These are phyloP conservation scores for Fremontodendron californicum DNA, from an alignment of 345 rosid species.

Conservation along the genomic window DNA sequence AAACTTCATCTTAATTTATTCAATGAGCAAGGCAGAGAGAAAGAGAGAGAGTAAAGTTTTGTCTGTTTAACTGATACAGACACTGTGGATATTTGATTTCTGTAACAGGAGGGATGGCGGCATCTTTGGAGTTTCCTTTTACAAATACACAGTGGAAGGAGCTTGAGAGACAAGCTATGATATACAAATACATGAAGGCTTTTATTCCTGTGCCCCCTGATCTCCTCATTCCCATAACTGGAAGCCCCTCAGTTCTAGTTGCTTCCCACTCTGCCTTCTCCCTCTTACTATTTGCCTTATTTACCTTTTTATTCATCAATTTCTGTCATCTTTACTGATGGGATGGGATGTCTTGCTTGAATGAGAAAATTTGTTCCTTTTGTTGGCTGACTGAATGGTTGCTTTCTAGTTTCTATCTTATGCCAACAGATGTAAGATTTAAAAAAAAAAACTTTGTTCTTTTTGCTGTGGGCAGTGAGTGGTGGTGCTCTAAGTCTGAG, in stretches of 20 bases:
- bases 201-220: no score
- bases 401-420: background rate
- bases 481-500: conserved; percentile 27
- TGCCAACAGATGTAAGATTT: conserved; percentile 6
- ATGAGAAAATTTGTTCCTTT: background rate
- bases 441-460: background rate
- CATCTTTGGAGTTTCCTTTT: conserved; percentile 48
- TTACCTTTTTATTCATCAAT: background rate
- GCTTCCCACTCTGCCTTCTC: conserved; percentile 25
- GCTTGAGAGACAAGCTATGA: no score
- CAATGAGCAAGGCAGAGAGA: no score
- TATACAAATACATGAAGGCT: no score
- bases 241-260: no score
- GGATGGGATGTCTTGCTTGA: background rate
- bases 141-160: no score
- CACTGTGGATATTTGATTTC: background rate
- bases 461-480: conserved; percentile 27
- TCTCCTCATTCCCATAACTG: no score
- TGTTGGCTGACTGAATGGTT: background rate
- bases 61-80: conserved; percentile 4
- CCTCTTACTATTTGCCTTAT: background rate
- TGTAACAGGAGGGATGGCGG: conserved; percentile 26
- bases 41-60: background rate
- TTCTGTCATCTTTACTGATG: background rate
- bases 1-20: background rate